Evolutionary conservation across 2,329 filamentous ascomycete genomes (phyloP).

Genomic region (Stylonectria norvegica): DNA sequence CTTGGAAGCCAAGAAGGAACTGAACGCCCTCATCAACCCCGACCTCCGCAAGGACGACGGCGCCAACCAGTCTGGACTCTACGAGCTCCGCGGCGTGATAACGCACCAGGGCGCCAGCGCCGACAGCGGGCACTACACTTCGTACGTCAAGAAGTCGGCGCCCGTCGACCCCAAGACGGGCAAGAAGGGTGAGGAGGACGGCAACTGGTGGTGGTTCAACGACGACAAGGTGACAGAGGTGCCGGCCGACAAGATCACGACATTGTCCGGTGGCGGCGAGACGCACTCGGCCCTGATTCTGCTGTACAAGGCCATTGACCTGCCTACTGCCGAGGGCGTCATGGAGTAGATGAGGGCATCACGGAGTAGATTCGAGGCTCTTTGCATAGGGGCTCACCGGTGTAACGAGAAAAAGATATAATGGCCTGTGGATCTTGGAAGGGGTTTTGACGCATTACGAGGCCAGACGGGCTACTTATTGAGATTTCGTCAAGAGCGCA

Average conservation of each 20-base stretch:
- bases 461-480: too few species aligned
- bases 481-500: too few species aligned
- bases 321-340: constrained; percentile 56
- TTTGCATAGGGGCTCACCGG: not conserved
- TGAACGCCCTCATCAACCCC: constrained; percentile 72
- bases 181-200: constrained; percentile 76
- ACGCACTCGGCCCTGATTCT: constrained; percentile 79
- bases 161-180: constrained; percentile 70
- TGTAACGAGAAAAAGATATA: constrained; percentile 5
- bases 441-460: too few species aligned
- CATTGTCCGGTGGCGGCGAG: constrained; percentile 83
- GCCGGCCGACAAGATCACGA: constrained; percentile 83
- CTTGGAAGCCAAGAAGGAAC: constrained; percentile 79
- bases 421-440: too few species aligned
- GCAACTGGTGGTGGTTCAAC: constrained; percentile 99
- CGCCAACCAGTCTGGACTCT: constrained; percentile 89
- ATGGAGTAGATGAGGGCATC: constrained; percentile 19
- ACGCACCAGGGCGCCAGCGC: constrained; percentile 96
- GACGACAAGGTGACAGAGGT: constrained; percentile 97
- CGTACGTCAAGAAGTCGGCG: constrained; percentile 91
- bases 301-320: constrained; percentile 70
- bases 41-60: constrained; percentile 73
- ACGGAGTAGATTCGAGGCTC: not conserved
- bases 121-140: constrained; percentile 96
- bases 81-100: constrained; percentile 89